phyloP scores from a whole-genome alignment of 2,329 filamentous ascomycete genomes.

The Aspergillus cejpii region DNA sequence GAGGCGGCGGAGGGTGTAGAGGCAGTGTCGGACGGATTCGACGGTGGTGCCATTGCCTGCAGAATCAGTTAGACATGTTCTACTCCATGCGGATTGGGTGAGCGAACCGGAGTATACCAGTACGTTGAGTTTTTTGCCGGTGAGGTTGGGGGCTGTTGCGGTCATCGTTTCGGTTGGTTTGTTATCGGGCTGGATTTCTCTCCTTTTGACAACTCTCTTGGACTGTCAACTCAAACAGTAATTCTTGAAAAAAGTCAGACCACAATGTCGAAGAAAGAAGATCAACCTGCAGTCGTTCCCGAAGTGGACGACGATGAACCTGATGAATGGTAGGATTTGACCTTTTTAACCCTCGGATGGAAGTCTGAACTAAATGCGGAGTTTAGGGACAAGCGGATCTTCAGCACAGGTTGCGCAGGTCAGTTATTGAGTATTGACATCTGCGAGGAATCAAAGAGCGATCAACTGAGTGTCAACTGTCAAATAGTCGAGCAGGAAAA shows the following conservation, averaged over 20 bases:
- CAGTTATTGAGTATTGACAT: slow-evolving; percentile 20
- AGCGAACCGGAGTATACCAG: slow-evolving; percentile 78
- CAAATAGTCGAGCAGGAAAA: slow-evolving; percentile 73
- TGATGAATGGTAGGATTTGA: slow-evolving; percentile 71
- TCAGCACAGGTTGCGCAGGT: slow-evolving; percentile 92
- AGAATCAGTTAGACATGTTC: slow-evolving; percentile 23
- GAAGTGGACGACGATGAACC: slow-evolving; percentile 72
- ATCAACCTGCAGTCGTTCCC: slow-evolving; percentile 33
- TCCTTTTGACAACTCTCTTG: neutral
- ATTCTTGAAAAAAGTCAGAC: neutral
- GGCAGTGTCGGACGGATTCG: slow-evolving; percentile 82
- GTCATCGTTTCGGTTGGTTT: slow-evolving; percentile 25
- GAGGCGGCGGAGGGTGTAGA: slow-evolving; percentile 77
- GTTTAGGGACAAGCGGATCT: slow-evolving; percentile 90
- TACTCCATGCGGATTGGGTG: slow-evolving; percentile 20
- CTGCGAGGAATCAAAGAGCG: neutral
- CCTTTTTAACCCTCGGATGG: slow-evolving; percentile 8
- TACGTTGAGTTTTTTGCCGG: slow-evolving; percentile 69
- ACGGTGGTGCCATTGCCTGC: slow-evolving; percentile 75
- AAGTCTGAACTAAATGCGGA: slow-evolving; percentile 5
- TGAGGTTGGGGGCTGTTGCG: slow-evolving; percentile 44
- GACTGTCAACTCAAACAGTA: neutral
- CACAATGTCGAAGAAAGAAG: slow-evolving; percentile 55
- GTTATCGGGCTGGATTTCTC: too few relatives aligned
- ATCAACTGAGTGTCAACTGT: slow-evolving; percentile 6